Evolutionary conservation across 306 rosid species (phyloP), one percentile per base, ranked within the genome.

Genomic region (Sesbania bispinosa): DNA sequence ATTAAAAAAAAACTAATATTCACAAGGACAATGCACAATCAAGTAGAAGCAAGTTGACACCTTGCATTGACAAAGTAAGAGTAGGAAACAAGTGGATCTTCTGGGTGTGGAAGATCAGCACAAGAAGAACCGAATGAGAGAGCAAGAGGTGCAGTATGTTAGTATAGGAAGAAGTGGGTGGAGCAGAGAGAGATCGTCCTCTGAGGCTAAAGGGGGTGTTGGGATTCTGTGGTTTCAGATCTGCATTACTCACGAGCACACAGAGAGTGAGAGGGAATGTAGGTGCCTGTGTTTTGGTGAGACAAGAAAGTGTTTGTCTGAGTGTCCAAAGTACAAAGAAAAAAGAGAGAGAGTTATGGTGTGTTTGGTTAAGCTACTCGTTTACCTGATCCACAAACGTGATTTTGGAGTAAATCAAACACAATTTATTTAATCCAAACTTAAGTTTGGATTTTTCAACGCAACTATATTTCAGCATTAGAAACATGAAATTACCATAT

Each of bases 171-270:
- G 52, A 62, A 71, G 62, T 33, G 53, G 23, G 7, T 42, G 10
- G 60, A 36, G 42, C n/a, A 67, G 16, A 21, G 18, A 43, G n/a
- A 4, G 20, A 15, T 0, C 1, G 18, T 4, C 2, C 32, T 73
- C 47, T 54, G 26, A 24, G 46, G 43, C 16, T 73, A 16, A 19
- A 48, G 62, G 19, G 58, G 19, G 11, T 76, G 26, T 61, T 20
- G 60, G 39, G 69, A 35, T 48, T 58, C 18, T 46, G 52, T 14
- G 80, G 60, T 46, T 16, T 75, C 80, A 80, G 77, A 80, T 80
- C 84, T 65, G 76, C 61, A 55, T 66, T 53, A 15, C 63, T 67
- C 60, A 5, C 19, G 30, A 13, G 7, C 69, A 72, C n/a, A n/a
- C 50, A 59, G 23, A 30, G 43, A 46, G 59, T 8, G 67, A 29